Evolutionary conservation across 2,329 filamentous ascomycete species (phyloP), one percentile per base, ranked within the genome.

Genomic region (Pseudogymnoascus sp.): DNA sequence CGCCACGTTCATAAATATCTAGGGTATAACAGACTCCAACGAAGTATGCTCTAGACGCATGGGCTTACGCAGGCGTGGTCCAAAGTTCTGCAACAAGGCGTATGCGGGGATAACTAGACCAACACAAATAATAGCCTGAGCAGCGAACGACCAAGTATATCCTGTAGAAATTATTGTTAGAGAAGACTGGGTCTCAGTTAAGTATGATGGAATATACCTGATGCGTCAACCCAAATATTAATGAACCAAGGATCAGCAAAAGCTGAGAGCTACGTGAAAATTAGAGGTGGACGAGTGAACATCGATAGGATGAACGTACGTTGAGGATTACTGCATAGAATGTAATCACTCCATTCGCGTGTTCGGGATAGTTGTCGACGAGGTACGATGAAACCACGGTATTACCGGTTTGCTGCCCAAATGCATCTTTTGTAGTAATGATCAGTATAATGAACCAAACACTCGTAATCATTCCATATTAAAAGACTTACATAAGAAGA

Each of bases 341-440:
- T 7, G 78, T 81, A 33, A 83, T 76, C 38, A 82, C 75, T 44
- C 79, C 79, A 70, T 82, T 84, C 38, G 79, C 79, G 68, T 84
- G 81, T 15, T 81, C 70, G 0, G 81, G 82, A 69, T 85, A 84
- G 53, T 76, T 76, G 69, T 85, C 83, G 35, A 85, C 77, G 15
- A 84, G 76, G 68, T 85, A 85, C 5, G 77, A 76, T 50, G 77
- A 80, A 9, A 80, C 72, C 2, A 79, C 77, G 0, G 81, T 82
- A 68, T 84, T 85, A 33, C 82, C 82, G 61, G 83, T 79, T 65
- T 85, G 82, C 65, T 84, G 79, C 17, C 82, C 82, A 0, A 80
- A 78, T 0, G 79, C 80, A 68, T 83, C 80, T 82, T 61, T 15
- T 33, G 15, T 53, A 31, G 46, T 26, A 10, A 26, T 40, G 37